phyloP scores from a whole-genome alignment of 768 basidiomycete genomes.

The Boletellus sp. region DNA sequence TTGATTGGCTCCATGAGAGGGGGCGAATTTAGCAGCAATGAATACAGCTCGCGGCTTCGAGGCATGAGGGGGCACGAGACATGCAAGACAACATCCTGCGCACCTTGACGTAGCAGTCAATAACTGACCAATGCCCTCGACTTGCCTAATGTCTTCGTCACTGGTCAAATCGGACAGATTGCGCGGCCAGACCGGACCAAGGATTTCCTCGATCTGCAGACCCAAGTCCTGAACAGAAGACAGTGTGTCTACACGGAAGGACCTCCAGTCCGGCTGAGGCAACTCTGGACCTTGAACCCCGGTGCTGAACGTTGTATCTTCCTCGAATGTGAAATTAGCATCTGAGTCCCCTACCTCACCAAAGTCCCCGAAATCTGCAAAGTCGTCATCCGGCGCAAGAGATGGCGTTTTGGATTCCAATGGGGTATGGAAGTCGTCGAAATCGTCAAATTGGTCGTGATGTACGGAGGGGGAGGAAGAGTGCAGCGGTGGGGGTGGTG shows the following conservation, averaged over 20 bases:
- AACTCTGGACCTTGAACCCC: conserved; percentile 34
- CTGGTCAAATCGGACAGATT: conserved; percentile 53
- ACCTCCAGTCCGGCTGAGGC: conserved; percentile 50
- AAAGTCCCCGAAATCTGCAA: conserved; percentile 87
- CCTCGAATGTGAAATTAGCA: conserved; percentile 37
- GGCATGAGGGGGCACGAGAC: conserved; percentile 20
- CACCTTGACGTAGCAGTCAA: conserved; percentile 76
- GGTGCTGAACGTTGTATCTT: conserved; percentile 21
- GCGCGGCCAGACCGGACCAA: conserved; percentile 63
- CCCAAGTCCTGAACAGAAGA: conserved; percentile 56
- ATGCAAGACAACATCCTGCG: conserved; percentile 8
- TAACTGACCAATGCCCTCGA: conserved; percentile 77
- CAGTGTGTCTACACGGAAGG: conserved; percentile 62
- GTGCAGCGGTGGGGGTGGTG: conserved; percentile 21
- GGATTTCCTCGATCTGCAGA: conserved; percentile 59
- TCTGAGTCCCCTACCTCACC: conserved; percentile 53
- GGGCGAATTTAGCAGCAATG: conserved; percentile 63
- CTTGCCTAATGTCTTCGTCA: conserved; percentile 72
- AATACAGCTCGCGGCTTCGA: conserved; percentile 74
- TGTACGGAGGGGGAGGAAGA: conserved; percentile 25
- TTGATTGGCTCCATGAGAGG: conserved; percentile 82
- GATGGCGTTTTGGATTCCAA: conserved; percentile 41
- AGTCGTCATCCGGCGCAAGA: conserved; percentile 60
- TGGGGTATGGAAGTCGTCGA: conserved; percentile 49
- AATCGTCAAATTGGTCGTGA: conserved; percentile 49